phyloP scores from a whole-genome alignment of 805 yeast species.

The Helenozyma rhizophorensis region DNA sequence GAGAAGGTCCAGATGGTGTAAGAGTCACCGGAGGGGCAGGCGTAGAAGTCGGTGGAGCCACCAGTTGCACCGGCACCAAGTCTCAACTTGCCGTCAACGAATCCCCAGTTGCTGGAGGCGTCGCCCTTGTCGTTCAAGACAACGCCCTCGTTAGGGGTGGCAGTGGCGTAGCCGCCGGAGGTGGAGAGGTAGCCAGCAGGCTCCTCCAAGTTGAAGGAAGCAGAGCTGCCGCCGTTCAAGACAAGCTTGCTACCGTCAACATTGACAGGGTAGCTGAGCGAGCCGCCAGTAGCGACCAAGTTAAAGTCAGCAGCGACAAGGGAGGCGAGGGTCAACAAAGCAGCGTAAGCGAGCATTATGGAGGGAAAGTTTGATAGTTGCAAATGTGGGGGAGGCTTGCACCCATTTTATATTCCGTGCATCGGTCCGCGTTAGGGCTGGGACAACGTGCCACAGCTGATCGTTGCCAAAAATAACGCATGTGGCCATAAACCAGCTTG shows the following conservation, averaged over 20 bases:
- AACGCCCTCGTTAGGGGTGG: constrained; percentile 14
- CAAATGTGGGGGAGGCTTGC: not conserved
- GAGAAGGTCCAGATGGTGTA: constrained; percentile 11
- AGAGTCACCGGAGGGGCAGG: constrained; percentile 19
- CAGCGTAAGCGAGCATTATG: constrained; percentile 9
- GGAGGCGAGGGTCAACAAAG: constrained; percentile 22
- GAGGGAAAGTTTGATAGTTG: no score
- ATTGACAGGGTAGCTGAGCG: constrained; percentile 18
- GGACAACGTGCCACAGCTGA: no score
- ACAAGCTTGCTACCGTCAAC: constrained; percentile 12
- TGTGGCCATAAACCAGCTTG: no score
- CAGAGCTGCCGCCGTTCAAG: constrained; percentile 14
- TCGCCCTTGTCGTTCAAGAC: constrained; percentile 10
- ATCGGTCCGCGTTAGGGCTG: no score
- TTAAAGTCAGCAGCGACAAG: constrained; percentile 27
- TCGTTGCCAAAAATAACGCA: no score
- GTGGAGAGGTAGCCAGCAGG: constrained; percentile 27
- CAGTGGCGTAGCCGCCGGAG: constrained; percentile 17
- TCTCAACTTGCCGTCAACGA: constrained; percentile 24
- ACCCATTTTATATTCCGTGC: not conserved
- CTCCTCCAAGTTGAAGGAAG: constrained; percentile 21
- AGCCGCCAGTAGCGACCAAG: constrained; percentile 25
- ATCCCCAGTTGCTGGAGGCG: constrained; percentile 26
- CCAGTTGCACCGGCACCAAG: constrained; percentile 8
- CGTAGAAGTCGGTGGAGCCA: constrained; percentile 19